Conservation (phyloP, 2,329 filamentous ascomycete genomes). For the Alternaria sp. region DNA sequence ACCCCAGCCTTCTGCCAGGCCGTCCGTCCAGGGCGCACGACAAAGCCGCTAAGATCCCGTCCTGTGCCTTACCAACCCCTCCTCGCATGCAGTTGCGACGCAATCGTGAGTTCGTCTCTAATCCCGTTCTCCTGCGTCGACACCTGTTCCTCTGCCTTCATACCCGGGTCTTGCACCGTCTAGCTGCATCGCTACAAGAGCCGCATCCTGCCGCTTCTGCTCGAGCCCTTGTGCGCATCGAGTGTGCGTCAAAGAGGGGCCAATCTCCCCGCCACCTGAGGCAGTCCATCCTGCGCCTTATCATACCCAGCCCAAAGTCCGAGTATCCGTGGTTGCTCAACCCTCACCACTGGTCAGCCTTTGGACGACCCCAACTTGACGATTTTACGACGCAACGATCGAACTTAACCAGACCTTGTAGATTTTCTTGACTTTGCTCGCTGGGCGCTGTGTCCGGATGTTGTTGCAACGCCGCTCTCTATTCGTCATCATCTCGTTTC, state of each 20-base stretch:
- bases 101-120: slow-evolving; percentile 37
- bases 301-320: slow-evolving; percentile 38
- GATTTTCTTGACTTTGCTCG: slow-evolving; percentile 15
- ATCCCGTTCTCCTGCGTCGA: slow-evolving; percentile 36
- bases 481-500: slow-evolving; percentile 50
- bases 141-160: slow-evolving; percentile 28
- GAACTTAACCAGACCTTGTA: slow-evolving; percentile 6
- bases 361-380: slow-evolving; percentile 21
- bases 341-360: slow-evolving; percentile 28
- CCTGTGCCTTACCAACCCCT: slow-evolving; percentile 37
- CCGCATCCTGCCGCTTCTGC: slow-evolving; percentile 39
- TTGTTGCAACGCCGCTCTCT: slow-evolving; percentile 44
- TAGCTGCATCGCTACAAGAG: slow-evolving; percentile 30
- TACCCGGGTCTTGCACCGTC: slow-evolving; percentile 31
- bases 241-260: slow-evolving; percentile 34
- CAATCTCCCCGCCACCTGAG: slow-evolving; percentile 33
- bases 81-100: slow-evolving; percentile 43
- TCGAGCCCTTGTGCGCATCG: slow-evolving; percentile 42
- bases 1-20: slow-evolving; percentile 40
- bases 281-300: slow-evolving; percentile 34
- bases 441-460: slow-evolving; percentile 43
- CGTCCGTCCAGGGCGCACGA: slow-evolving; percentile 33
- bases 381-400: slow-evolving; percentile 29
- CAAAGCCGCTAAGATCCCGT: slow-evolving; percentile 39
- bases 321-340: slow-evolving; percentile 38